Base-by-base conservation (phyloP, 75 land plant species). In the Gnetum montanum region DNA sequence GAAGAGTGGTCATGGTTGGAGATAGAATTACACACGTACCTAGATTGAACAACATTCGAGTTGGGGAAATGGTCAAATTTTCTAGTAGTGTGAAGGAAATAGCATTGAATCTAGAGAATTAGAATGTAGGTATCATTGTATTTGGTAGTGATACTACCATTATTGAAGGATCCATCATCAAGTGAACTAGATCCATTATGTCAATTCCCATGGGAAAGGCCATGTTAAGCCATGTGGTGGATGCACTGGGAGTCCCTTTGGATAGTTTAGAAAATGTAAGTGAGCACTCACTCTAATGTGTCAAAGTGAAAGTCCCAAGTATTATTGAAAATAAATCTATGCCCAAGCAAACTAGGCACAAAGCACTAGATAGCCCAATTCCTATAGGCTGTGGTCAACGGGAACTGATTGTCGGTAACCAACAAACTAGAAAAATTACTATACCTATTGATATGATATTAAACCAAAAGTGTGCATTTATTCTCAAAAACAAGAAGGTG, bases 341-440 rank as follows among this genome's bases (percentile, higher is more conserved):
- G 37, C 30, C 63, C 4, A 0, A 35, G 60, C 20, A 51, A 22
- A 34, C 36, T n/a, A 20, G 65, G 34, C 52, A 38, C 19, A 62
- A 50, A 2, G 34, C 37, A 8, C 40, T 46, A 45, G 37, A 35
- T 35, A 31, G 58, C 26, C 12, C 20, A 44, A 57, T 62, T 49
- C 51, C 65, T 25, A 67, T 49, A 47, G 70, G 50, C 46, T 65
- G 69, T 60, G 69, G 69, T 67, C 40, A 59, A 34, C 26, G 19
- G 37, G 69, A 67, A 67, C 69, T 43, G 31, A 67, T 67, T 27
- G 59, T 59, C 60, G 67, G 47, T 22, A 48, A 64, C 62, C 25
- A 48, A 43, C 67, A 41, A 56, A 58, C 46, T 27, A 29, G 46
- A 58, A 64, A 64, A 50, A 55, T 34, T 38, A 61, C 51, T 46